Evolutionary conservation across 1,139 yeast species (phyloP), one percentile per base, ranked within the genome.

Genomic region (Candida tetrigidarum): DNA sequence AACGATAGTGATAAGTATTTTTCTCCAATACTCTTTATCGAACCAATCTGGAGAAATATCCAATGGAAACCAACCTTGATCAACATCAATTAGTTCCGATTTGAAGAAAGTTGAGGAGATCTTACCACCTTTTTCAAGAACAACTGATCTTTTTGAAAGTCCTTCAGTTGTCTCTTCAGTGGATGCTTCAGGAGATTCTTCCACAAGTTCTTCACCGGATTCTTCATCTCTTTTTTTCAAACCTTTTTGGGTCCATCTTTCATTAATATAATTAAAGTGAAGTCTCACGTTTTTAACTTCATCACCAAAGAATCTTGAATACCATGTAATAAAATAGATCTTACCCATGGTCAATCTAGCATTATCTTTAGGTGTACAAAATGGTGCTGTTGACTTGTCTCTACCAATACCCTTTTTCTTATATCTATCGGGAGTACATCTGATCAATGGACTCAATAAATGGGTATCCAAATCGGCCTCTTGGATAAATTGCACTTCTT

Each of bases 401-500:
- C 80, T 81, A 29, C 81, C 84, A 36, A 71, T 47, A 8, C 93
- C 93, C 62, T 83, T 86, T 54, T 76, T 78, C 57, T 72, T 74
- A 60, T 86, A 90, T 39, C 76, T 64, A 43, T 85, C 86, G 1
- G 97, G 97, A 3, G 92, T 86, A 66, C 97, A 90, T 64, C 97
- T 76, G 56, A 88, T 78, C 45, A 90, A 64, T 0, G 97, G 97
- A 57, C 84, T 86, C 59, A 90, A 73, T 18, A 76, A 67, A 36
- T 81, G 84, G 57, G 87, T 85, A 1, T 87, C 78, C 14, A 76
- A 73, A 62, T 87, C 95, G 1, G 43, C 35, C 60, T 88, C 96
- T 3, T 80, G 83, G 16, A 78, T 59, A 57, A 64, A 74, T 37
- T 66, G 57, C 36, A 78, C 82, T 51, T 87, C 89, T 45, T 71